A percentile compares a stretch with the other conserved stretches of the same genome.
These are phyloP conservation scores for Purpureocillium lavendulum DNA, from an alignment of 2,329 filamentous ascomycete species.

Conservation along the genomic window DNA sequence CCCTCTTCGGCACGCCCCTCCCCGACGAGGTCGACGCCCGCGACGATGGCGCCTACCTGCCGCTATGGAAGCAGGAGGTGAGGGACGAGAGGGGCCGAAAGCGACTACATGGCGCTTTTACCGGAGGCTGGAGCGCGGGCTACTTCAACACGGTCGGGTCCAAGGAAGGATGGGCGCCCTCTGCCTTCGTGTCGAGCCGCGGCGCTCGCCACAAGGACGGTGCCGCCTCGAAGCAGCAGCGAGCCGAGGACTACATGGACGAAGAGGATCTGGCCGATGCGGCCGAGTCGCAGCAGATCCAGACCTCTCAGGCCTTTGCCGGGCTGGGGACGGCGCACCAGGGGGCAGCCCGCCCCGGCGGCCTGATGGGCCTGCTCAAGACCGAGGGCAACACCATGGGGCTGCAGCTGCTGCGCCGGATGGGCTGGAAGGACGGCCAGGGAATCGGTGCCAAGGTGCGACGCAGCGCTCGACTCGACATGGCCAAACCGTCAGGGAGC, in stretches of 20 bases:
- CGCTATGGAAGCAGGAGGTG: constrained; percentile 97
- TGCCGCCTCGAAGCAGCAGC: constrained; percentile 48
- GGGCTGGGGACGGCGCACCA: constrained; percentile 62
- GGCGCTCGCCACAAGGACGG: constrained; percentile 65
- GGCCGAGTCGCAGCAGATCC: constrained; percentile 65
- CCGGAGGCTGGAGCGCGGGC: constrained; percentile 91
- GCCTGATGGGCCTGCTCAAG: constrained; percentile 64
- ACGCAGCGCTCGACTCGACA: constrained; percentile 59
- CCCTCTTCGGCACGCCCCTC: constrained; percentile 75
- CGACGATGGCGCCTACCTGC: constrained; percentile 87
- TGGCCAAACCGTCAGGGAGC: constrained; percentile 27
- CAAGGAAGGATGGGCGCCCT: constrained; percentile 94
- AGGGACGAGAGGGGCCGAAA: constrained; percentile 86
- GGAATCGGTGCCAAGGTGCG: constrained; percentile 83
- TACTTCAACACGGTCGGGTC: constrained; percentile 98
- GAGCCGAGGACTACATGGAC: constrained; percentile 91
- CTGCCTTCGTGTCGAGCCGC: constrained; percentile 86
- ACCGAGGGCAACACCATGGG: constrained; percentile 77
- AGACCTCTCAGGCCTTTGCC: constrained; percentile 66
- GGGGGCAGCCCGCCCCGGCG: constrained; percentile 39
- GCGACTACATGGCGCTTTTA: constrained; percentile 91
- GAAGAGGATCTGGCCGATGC: constrained; percentile 88
- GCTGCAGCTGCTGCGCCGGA: constrained; percentile 72
- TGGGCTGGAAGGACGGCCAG: constrained; percentile 95
- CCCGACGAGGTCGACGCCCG: constrained; percentile 70